Evolutionary conservation across 352 stramenopile species (phyloP).

Genomic region (Pythium inflatum): DNA sequence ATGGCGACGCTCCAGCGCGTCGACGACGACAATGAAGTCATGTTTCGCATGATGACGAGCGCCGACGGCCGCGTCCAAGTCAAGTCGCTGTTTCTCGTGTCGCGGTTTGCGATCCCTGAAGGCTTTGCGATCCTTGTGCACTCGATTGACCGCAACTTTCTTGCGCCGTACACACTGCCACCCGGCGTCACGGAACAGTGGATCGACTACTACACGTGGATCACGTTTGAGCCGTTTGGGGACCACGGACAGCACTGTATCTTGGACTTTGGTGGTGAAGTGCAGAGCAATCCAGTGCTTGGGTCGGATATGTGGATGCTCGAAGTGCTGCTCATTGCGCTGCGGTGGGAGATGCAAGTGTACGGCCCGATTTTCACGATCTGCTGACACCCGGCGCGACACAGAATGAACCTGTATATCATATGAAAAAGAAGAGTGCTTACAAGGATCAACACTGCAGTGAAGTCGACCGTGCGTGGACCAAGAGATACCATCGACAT

Average conservation of each 20-base stretch:
- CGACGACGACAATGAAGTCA: slow-evolving; percentile 31
- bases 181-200: slow-evolving; percentile 30
- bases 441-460: neutral
- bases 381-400: slow-evolving; percentile 1
- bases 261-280: slow-evolving; percentile 25
- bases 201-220: slow-evolving; percentile 34
- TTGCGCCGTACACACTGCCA: slow-evolving; percentile 15
- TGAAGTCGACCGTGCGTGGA: neutral
- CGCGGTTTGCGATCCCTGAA: slow-evolving; percentile 22
- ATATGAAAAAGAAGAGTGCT: neutral
- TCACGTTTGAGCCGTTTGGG: slow-evolving; percentile 26
- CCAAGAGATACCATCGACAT: no score
- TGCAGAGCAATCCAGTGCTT: slow-evolving; percentile 17
- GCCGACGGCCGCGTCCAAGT: slow-evolving; percentile 18
- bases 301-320: slow-evolving; percentile 33
- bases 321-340: slow-evolving; percentile 28
- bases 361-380: slow-evolving; percentile 24
- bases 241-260: slow-evolving; percentile 21
- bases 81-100: slow-evolving; percentile 33
- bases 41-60: slow-evolving; percentile 28
- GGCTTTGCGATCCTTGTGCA: slow-evolving; percentile 23
- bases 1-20: slow-evolving; percentile 24
- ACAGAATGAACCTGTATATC: neutral
- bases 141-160: slow-evolving; percentile 20
- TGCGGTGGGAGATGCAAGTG: slow-evolving; percentile 29